Evolutionary conservation across 768 basidiomycete species (phyloP).

Genomic region (Candolleomyces efflorescens): DNA sequence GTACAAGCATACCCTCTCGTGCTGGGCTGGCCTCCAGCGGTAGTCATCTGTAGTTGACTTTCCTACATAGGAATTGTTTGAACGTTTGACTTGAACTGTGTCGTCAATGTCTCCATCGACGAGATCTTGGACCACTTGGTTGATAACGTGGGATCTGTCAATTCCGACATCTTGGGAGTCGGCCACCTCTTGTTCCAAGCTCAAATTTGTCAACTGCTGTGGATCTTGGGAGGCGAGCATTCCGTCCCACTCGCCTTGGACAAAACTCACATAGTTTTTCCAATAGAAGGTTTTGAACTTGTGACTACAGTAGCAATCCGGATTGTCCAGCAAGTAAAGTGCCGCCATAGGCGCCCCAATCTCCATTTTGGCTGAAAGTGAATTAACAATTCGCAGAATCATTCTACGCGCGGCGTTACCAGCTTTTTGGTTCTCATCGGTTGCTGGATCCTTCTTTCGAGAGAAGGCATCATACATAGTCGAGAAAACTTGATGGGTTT

Average conservation of each 20-base stretch:
- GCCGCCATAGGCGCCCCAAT: constrained; percentile 23
- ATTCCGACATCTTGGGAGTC: too few relatives aligned
- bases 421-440: constrained; percentile 4
- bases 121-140: too few relatives aligned
- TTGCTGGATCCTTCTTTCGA: constrained; percentile 14
- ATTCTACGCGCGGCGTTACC: neutral
- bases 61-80: neutral
- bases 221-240: too few relatives aligned
- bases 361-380: constrained; percentile 20
- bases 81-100: too few relatives aligned
- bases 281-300: constrained; percentile 23
- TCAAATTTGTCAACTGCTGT: too few relatives aligned
- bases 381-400: constrained; percentile 21
- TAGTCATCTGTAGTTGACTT: neutral
- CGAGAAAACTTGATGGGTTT: constrained; percentile 35
- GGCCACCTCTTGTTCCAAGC: too few relatives aligned
- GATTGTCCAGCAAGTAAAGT: constrained; percentile 20
- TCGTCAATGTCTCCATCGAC: too few relatives aligned
- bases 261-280: constrained; percentile 5
- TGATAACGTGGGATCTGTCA: too few relatives aligned
- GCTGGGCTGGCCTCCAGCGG: neutral
- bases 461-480: constrained; percentile 21
- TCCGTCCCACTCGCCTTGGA: neutral
- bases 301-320: constrained; percentile 27
- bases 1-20: neutral